These are phyloP conservation scores for Metschnikowia matae DNA, from an alignment of 805 yeast species.

Conservation along the genomic window DNA sequence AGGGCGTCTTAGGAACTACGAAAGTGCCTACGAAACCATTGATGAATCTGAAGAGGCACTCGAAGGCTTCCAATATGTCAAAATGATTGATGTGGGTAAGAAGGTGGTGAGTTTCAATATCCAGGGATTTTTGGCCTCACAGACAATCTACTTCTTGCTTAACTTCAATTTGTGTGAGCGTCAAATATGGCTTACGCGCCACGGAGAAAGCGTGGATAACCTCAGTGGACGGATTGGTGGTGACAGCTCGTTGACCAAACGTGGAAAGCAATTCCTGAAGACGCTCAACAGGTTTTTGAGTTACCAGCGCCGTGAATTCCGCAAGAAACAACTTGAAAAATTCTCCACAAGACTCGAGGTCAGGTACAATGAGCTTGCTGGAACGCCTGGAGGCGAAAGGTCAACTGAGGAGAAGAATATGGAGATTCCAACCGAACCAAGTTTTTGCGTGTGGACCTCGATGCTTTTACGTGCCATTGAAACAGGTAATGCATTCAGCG, in stretches of 20 bases:
- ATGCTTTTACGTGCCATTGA: slow-evolving; percentile 77
- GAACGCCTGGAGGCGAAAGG: slow-evolving; percentile 20
- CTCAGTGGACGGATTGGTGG: slow-evolving; percentile 88
- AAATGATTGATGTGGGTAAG: slow-evolving; percentile 94
- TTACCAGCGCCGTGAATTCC: slow-evolving; percentile 64
- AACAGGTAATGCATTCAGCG: slow-evolving; percentile 74
- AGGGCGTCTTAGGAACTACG: slow-evolving; percentile 76
- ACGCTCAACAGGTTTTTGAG: slow-evolving; percentile 74
- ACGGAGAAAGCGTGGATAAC: slow-evolving; percentile 89
- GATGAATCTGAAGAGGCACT: slow-evolving; percentile 74
- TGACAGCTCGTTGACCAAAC: slow-evolving; percentile 71
- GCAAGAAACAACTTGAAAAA: slow-evolving; percentile 54
- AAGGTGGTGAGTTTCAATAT: slow-evolving; percentile 90
- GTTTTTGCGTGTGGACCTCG: slow-evolving; percentile 89
- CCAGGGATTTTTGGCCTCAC: slow-evolving; percentile 84
- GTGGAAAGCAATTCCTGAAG: slow-evolving; percentile 72
- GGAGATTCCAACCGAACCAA: slow-evolving; percentile 53
- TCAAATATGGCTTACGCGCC: slow-evolving; percentile 92
- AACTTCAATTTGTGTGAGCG: slow-evolving; percentile 81
- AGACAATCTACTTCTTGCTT: slow-evolving; percentile 82
- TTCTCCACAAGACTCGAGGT: slow-evolving; percentile 45
- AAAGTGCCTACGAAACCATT: slow-evolving; percentile 84
- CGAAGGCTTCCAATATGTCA: slow-evolving; percentile 71
- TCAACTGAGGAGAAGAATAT: slow-evolving; percentile 14
- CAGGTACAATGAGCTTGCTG: slow-evolving; percentile 32